These are phyloP conservation scores for Acrodontium crateriforme DNA, from an alignment of 2,329 filamentous ascomycete species.

Conservation along the genomic window DNA sequence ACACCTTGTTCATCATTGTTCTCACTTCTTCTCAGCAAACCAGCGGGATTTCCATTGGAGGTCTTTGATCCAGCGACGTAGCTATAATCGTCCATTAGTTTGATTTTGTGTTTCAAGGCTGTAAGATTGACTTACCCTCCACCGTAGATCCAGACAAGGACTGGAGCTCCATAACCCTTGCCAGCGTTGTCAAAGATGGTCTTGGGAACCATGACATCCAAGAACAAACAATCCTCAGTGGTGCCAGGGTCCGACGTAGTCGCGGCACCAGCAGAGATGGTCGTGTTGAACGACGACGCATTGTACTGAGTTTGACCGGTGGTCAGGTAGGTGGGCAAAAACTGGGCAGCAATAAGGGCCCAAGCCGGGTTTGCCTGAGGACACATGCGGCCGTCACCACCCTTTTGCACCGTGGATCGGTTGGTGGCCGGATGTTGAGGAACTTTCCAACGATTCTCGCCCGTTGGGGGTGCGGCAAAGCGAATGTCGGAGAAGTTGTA, in stretches of 20 bases:
- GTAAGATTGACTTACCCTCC: too few species aligned
- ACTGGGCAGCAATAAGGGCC: slow-evolving; percentile 22
- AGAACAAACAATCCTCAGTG: slow-evolving; percentile 34
- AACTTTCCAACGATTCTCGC: slow-evolving; percentile 36
- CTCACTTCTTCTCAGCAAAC: slow-evolving; percentile 30
- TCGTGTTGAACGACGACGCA: slow-evolving; percentile 7
- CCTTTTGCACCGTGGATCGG: slow-evolving; percentile 32
- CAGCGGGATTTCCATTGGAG: slow-evolving; percentile 22
- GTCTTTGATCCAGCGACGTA: slow-evolving; percentile 29
- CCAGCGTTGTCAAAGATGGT: too few species aligned
- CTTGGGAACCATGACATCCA: slow-evolving; percentile 37
- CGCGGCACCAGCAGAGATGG: slow-evolving; percentile 3
- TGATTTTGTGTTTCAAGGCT: too few species aligned
- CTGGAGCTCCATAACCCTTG: slow-evolving; percentile 28
- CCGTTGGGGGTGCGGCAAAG: slow-evolving; percentile 40
- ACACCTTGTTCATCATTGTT: slow-evolving; percentile 25
- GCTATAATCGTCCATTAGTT: too few species aligned
- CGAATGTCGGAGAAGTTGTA: slow-evolving; percentile 43
- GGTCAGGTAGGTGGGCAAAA: slow-evolving; percentile 17
- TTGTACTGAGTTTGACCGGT: slow-evolving; percentile 12
- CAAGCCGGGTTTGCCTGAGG: slow-evolving; percentile 34
- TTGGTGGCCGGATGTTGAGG: slow-evolving; percentile 28
- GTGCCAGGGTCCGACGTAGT: slow-evolving; percentile 8
- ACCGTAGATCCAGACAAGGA: slow-evolving; percentile 41
- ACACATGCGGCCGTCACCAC: slow-evolving; percentile 29